Conservation (phyloP, 331 rosid genomes). For the Phaseolus coccineus region DNA sequence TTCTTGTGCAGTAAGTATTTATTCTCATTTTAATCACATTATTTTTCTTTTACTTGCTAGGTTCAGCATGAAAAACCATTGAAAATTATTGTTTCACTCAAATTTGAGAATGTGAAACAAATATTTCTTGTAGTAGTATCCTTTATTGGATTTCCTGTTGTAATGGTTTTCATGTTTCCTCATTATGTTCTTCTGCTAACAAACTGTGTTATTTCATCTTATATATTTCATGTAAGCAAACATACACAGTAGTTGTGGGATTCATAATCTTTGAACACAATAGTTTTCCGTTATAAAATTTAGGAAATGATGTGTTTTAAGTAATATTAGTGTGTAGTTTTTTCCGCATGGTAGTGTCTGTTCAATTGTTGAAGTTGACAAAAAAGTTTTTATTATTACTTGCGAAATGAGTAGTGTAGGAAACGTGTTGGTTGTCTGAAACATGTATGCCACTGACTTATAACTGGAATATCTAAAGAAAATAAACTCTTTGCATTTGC, state of each 20-base stretch:
- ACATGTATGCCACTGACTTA: background rate
- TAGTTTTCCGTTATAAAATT: background rate
- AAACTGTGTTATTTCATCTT: background rate
- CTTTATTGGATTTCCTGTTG: constrained; percentile 23
- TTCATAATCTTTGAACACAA: background rate
- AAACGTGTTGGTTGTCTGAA: background rate
- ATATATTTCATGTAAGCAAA: background rate
- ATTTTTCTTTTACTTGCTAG: constrained; percentile 18
- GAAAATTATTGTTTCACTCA: constrained; percentile 18
- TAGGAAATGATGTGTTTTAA: background rate
- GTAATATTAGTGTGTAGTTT: background rate
- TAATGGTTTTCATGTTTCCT: background rate
- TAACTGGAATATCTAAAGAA: background rate
- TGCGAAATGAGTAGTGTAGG: background rate
- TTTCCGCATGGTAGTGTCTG: background rate
- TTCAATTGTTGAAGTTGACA: background rate
- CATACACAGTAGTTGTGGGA: background rate
- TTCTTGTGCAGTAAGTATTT: constrained; percentile 76
- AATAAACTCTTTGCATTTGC: background rate
- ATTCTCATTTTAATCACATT: background rate
- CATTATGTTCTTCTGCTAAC: background rate
- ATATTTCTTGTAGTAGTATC: constrained; percentile 18
- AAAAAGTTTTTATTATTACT: background rate
- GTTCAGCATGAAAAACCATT: background rate
- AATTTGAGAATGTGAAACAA: constrained; percentile 21